A percentile compares a stretch with the other conserved stretches of the same genome.
phyloP scores from a whole-genome alignment of 106 monocot genomes.

The Narthecium ossifragum region DNA sequence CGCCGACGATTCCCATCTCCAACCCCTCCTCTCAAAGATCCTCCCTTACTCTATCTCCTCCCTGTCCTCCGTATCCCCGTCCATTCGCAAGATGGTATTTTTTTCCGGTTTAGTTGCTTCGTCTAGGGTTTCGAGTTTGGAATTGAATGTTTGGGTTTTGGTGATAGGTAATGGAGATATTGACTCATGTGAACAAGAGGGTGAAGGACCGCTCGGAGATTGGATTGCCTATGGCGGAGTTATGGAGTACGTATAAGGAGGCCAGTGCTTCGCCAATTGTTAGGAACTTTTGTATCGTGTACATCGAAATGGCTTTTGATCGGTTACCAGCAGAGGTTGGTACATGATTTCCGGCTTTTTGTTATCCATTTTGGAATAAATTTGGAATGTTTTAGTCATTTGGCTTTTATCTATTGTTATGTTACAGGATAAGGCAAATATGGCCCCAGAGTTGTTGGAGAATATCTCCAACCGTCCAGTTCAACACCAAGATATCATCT shows the following conservation, averaged over 20 bases:
- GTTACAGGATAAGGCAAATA: constrained; percentile 58
- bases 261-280: constrained; percentile 51
- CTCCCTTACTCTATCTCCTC: constrained; percentile 89
- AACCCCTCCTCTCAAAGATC: constrained; percentile 57
- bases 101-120: neutral
- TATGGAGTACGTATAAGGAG: constrained; percentile 79
- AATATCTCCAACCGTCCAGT: constrained; percentile 44
- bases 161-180: constrained; percentile 82
- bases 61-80: constrained; percentile 66
- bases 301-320: constrained; percentile 95
- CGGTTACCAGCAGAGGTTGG: constrained; percentile 64
- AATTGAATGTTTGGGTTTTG: neutral
- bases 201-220: constrained; percentile 82
- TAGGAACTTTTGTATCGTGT: constrained; percentile 85
- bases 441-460: constrained; percentile 68
- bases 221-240: constrained; percentile 56
- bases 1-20: constrained; percentile 68
- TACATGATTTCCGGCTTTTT: neutral
- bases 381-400: neutral
- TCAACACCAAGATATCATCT: constrained; percentile 84
- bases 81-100: constrained; percentile 68
- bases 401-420: neutral
- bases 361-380: neutral
- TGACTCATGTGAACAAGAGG: constrained; percentile 87
- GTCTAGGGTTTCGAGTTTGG: neutral